Percentiles rank a stretch among this genome's conserved stretches.
Evolutionary conservation across 192 early-diverging fungal species (phyloP).

Genomic region (Piromyces finnis): DNA sequence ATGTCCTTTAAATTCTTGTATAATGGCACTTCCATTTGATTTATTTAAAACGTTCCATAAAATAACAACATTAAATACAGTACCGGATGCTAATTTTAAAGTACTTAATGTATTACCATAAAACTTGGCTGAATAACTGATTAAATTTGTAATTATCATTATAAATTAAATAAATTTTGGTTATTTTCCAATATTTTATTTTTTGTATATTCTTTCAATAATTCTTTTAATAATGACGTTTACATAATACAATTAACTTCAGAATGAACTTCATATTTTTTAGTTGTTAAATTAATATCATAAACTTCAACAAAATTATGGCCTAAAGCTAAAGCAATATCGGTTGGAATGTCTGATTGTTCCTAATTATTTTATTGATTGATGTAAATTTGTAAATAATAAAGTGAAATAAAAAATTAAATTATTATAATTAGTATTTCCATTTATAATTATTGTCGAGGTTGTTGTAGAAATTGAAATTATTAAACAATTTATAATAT

Average conservation of each 20-base stretch:
- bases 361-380: background rate
- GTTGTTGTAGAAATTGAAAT: too few species aligned
- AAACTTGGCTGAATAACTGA: conserved; percentile 49
- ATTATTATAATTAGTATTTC: too few species aligned
- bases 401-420: too few species aligned
- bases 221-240: too few species aligned
- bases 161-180: too few species aligned
- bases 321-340: conserved; percentile 46
- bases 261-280: conserved; percentile 27
- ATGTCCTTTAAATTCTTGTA: conserved; percentile 29
- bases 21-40: conserved; percentile 13
- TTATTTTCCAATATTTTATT: too few species aligned
- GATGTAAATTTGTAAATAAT: too few species aligned
- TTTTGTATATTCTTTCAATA: too few species aligned
- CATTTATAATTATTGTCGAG: too few species aligned
- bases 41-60: conserved; percentile 35
- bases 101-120: conserved; percentile 25
- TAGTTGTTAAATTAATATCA: conserved; percentile 3
- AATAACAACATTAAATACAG: conserved; percentile 67
- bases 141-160: too few species aligned
- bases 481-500: too few species aligned
- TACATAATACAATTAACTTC: conserved; percentile 44
- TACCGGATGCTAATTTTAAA: conserved; percentile 49
- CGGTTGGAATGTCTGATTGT: conserved; percentile 4
- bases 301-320: conserved; percentile 57